Evolutionary conservation across 306 rosid genomes (phyloP), one percentile per base, ranked within the genome.

Genomic region (Sicyos baderoa): DNA sequence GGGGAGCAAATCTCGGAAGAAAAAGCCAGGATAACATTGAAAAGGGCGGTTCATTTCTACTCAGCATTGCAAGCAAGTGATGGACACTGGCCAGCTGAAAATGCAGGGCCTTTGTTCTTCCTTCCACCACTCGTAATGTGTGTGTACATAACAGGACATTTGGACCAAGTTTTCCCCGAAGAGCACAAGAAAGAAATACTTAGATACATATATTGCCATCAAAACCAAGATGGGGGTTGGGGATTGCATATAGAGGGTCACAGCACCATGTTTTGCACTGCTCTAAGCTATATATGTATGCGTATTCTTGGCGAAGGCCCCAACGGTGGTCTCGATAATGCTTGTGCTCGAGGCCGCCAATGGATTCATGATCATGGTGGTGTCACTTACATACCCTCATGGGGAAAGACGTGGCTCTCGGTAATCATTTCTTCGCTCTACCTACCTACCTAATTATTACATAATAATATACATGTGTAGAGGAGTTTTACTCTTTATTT

Each of bases 351-450:
- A 82, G 96, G 86, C 14, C 77, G 86, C 47, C 82, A 76, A 1
- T 87, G 96, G 96, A 90, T 90, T 70, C 89, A 37, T 69, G 83
- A 87, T 74, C 97, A 87, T 27, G 91, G 87, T 19, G 71, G 87
- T 23, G 86, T 55, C 0, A 80, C 91, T n/a, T 76, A 82, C 70
- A 87, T 84, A 57, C 84, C 89, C 50, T 86, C 96, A 0, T 91
- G 97, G 97, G 97, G 97, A 9, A 91, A 91, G 80, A 78, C 86
- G 2, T 87, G 95, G 97, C 90, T 90, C 64, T 87, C 95, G 76
- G 96, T 89, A 29, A 2, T 29, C 2, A 47, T 15, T 47, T 0
- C 14, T 47, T 47, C n/a, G 13, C 5, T 47, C n/a, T 47, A 13
- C n/a, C 51, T 2, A 29, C 35, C 35, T 29, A 29, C 5, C 35